Base-by-base conservation (phyloP, 2,329 filamentous ascomycete species). In the Aspergillus japonicus region DNA sequence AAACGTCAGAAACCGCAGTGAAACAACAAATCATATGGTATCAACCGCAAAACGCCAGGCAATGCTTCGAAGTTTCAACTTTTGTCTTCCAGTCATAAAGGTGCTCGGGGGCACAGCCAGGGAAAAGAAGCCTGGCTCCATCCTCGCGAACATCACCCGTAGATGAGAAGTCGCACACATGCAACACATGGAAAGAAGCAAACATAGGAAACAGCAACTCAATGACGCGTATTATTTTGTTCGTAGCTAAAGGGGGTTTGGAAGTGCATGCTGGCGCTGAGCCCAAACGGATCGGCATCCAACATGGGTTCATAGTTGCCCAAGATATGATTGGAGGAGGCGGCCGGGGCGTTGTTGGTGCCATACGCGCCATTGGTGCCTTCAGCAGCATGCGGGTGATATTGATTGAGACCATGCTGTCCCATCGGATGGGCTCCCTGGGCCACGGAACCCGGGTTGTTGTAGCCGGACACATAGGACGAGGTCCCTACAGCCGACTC, bases 211-310 rank as follows among this genome's bases (percentile, higher is more conserved):
- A 60, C 52, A 57, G 19, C 42, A 48, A 42, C 39, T 63, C 50
- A 74, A 64, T 71, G 71, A 50, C 75, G 75, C 35, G 73, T 60
- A 66, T 75, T 71, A 62, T 69, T 73, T 60, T 78, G 75, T 57
- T 76, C 72, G 62, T 78, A 80, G 60, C 76, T 78, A 75, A 93
- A 95, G 58, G 91, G 89, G 2, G 89, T 90, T 11, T 92, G 92
- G 70, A 96, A 96, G 66, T 94, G 91, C 94, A 96, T 96, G 78
- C 91, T 96, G 39, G 93, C 93, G 60, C 90, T 94, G 55, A 97
- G 82, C 12, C 93, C 93, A 70, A 97, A 98, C 0, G 94, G 94
- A 75, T 97, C 93, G 76, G 92, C 91, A 73, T 97, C 93, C 52
- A 96, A 81, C 78, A 92, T 91, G 19, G 92, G 90, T 70, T 97